Percentiles rank a stretch among this genome's conserved stretches.
phyloP scores from a whole-genome alignment of 495 filamentous ascomycete genomes.

The Penicillium diatomitis region DNA sequence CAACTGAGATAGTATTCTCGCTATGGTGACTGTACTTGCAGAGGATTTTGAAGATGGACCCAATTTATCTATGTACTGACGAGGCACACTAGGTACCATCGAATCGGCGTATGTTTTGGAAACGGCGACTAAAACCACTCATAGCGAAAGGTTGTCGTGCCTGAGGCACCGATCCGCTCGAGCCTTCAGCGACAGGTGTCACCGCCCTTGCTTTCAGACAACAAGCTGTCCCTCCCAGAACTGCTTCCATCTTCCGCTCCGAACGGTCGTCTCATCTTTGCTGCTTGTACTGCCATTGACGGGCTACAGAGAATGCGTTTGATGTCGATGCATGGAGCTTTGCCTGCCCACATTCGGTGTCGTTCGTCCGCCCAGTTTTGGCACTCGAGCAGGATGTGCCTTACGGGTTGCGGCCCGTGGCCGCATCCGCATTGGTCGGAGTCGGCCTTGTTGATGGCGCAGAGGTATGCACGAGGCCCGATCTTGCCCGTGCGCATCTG shows the following conservation, averaged over 20 bases:
- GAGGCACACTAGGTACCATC: not conserved
- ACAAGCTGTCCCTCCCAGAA: too few species aligned
- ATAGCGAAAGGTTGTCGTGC: not conserved
- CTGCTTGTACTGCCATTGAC: slow-evolving; percentile 20
- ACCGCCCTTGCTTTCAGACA: too few species aligned
- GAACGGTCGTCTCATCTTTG: too few species aligned
- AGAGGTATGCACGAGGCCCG: slow-evolving; percentile 21
- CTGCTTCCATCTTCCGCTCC: too few species aligned
- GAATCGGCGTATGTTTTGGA: not conserved
- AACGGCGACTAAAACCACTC: not conserved
- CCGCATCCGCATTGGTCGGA: slow-evolving; percentile 17
- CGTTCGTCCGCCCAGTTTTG: slow-evolving; percentile 17
- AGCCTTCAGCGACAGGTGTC: not conserved
- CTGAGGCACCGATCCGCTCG: not conserved
- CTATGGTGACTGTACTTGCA: not conserved
- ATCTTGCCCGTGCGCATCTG: slow-evolving; percentile 26
- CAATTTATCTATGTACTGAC: not conserved
- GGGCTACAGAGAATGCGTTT: slow-evolving; percentile 9
- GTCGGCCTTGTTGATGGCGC: slow-evolving; percentile 18
- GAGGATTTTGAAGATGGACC: not conserved
- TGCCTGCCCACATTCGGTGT: slow-evolving; percentile 17
- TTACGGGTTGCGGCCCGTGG: slow-evolving; percentile 14
- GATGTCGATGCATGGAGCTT: slow-evolving; percentile 12
- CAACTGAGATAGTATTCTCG: too few species aligned
- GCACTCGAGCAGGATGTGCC: slow-evolving; percentile 24